These are phyloP conservation scores for Macrophomina pseudophaseolina DNA, from an alignment of 2,329 filamentous ascomycete genomes.

Conservation along the genomic window DNA sequence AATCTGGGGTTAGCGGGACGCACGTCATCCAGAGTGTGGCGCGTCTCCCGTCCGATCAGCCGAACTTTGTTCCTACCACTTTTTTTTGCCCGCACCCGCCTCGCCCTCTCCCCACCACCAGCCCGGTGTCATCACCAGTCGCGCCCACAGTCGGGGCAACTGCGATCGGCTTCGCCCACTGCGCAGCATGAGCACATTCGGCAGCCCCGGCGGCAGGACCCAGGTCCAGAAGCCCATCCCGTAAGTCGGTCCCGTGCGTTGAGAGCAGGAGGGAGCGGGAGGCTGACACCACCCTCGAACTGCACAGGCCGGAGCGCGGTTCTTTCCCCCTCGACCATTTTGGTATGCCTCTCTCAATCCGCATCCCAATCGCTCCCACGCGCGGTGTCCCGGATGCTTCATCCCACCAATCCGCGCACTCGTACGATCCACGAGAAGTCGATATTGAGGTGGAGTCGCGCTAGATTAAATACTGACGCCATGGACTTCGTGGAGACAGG, in stretches of 20 bases:
- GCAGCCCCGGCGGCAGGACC: slow-evolving; percentile 70
- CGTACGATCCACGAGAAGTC: neutral
- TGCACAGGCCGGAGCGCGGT: slow-evolving; percentile 79
- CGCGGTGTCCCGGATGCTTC: neutral
- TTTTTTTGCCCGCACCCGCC: neutral
- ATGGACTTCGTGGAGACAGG: slow-evolving; percentile 54
- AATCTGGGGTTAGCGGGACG: slow-evolving; percentile 14
- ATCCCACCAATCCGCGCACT: neutral
- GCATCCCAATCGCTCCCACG: neutral
- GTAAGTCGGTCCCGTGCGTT: slow-evolving; percentile 52
- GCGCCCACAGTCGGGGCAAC: neutral
- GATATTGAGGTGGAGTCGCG: neutral
- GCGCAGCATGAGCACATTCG: slow-evolving; percentile 65
- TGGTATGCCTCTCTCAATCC: slow-evolving; percentile 53
- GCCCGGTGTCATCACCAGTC: neutral
- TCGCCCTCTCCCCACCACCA: neutral
- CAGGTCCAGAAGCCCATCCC: slow-evolving; percentile 71
- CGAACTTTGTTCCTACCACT: slow-evolving; percentile 16
- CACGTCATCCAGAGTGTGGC: slow-evolving; percentile 16
- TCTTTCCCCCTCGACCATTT: slow-evolving; percentile 98
- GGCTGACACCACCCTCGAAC: neutral
- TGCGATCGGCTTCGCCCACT: neutral
- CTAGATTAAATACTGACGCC: neutral
- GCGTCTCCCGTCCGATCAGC: slow-evolving; percentile 8
- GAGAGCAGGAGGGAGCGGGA: neutral